phyloP scores from a whole-genome alignment of 192 early-diverging fungal species.

The Coemansia sp. region DNA sequence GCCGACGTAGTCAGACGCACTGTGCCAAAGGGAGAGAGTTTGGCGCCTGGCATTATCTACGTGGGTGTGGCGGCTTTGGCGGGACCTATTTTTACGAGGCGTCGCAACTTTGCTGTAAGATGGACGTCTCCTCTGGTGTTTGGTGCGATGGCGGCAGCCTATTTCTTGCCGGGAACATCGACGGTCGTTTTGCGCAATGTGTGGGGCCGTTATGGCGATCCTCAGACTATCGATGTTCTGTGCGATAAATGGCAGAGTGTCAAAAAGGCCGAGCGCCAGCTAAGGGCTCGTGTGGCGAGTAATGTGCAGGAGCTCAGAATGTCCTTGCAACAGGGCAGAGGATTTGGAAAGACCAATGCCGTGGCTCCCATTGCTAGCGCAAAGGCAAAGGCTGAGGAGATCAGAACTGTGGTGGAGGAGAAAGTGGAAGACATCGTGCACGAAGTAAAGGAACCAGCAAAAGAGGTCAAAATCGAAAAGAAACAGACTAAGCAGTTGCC shows the following conservation, averaged over 20 bases:
- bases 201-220: conserved; percentile 54
- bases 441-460: not conserved
- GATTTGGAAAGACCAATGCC: not conserved
- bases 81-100: conserved; percentile 50
- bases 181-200: conserved; percentile 42
- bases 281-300: not conserved
- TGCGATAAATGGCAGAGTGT: conserved; percentile 7
- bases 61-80: conserved; percentile 51
- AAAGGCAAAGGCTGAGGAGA: not conserved
- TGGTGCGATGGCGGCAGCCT: conserved; percentile 31
- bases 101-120: conserved; percentile 43
- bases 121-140: conserved; percentile 49
- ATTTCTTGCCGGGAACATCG: conserved; percentile 51
- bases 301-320: conserved; percentile 40
- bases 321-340: conserved; percentile 40
- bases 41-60: conserved; percentile 49
- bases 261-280: not conserved
- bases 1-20: conserved; percentile 23
- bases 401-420: not conserved
- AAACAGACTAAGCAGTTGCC: conserved; percentile 20
- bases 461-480: not conserved
- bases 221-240: conserved; percentile 23
- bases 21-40: conserved; percentile 38
- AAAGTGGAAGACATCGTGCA: not conserved
- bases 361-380: conserved; percentile 5